Evolutionary conservation across 2,329 filamentous ascomycete genomes (phyloP).

Genomic region (Clonostachys rosea): DNA sequence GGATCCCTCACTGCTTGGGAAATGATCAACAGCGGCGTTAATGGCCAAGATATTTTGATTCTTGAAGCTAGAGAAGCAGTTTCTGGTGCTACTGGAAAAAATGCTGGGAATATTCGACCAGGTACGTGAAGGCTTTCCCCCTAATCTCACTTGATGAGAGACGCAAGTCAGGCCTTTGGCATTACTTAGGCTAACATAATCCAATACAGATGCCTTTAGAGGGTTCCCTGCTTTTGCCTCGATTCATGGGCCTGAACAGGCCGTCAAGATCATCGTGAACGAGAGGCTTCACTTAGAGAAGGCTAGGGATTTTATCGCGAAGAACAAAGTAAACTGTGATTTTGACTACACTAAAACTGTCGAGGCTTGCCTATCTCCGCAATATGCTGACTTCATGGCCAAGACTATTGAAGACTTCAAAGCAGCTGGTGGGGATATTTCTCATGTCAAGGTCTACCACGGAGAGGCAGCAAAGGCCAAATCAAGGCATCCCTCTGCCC

Average conservation of each 20-base stretch:
- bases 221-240: conserved; percentile 24
- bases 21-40: conserved; percentile 23
- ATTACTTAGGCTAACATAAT: no score
- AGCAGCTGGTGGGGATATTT: neutral
- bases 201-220: conserved; percentile 30
- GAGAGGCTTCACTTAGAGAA: conserved; percentile 11
- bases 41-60: conserved; percentile 25
- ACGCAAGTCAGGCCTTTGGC: no score
- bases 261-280: neutral
- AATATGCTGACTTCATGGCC: conserved; percentile 33
- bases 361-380: conserved; percentile 40
- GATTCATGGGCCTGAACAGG: neutral
- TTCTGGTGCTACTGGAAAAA: conserved; percentile 34
- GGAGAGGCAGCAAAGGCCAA: conserved; percentile 4
- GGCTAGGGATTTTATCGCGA: conserved; percentile 31
- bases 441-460: neutral
- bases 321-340: conserved; percentile 35
- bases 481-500: conserved; percentile 26
- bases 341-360: conserved; percentile 39
- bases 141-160: no score
- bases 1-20: conserved; percentile 31
- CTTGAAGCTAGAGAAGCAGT: conserved; percentile 37
- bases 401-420: conserved; percentile 22
- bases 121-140: neutral
- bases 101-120: conserved; percentile 36